Conservation (phyloP, 805 yeast genomes). For the Teunomyces pallodes region DNA sequence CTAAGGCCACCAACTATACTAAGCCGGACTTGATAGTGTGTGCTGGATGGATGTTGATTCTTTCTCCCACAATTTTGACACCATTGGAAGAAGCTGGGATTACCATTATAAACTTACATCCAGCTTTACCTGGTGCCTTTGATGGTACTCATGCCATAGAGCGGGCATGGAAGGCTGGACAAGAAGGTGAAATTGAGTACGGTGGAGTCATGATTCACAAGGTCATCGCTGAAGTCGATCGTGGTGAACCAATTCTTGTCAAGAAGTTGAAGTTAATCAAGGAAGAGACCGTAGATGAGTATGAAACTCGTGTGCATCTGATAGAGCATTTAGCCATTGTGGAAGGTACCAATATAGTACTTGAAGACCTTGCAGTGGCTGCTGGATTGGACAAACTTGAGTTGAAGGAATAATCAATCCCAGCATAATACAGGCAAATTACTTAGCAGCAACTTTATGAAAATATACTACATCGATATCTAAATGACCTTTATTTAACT, state of each 20-base stretch:
- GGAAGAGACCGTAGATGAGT: slow-evolving; percentile 74
- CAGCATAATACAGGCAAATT: neutral
- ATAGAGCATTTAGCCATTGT: slow-evolving; percentile 91
- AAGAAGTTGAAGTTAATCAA: slow-evolving; percentile 69
- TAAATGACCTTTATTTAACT: slow-evolving; percentile 5
- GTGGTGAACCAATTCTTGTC: slow-evolving; percentile 85
- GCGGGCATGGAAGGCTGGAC: slow-evolving; percentile 94
- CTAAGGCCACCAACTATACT: slow-evolving; percentile 25
- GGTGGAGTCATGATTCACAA: slow-evolving; percentile 97
- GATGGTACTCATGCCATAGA: slow-evolving; percentile 98
- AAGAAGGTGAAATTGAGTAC: slow-evolving; percentile 65
- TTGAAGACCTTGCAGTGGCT: slow-evolving; percentile 30
- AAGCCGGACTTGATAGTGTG: slow-evolving; percentile 88
- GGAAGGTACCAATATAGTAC: slow-evolving; percentile 75
- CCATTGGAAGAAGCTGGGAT: slow-evolving; percentile 60
- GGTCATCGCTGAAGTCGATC: slow-evolving; percentile 94
- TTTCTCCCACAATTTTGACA: slow-evolving; percentile 70
- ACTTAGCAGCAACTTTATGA: neutral
- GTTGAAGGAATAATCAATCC: neutral
- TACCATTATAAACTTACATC: slow-evolving; percentile 90
- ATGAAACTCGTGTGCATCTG: slow-evolving; percentile 78
- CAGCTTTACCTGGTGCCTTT: slow-evolving; percentile 95
- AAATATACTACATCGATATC: neutral
- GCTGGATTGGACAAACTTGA: slow-evolving; percentile 1
- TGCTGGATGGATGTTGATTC: slow-evolving; percentile 97